These are phyloP conservation scores for Anisogramma anomala DNA, from an alignment of 2,329 filamentous ascomycete species.

Conservation along the genomic window DNA sequence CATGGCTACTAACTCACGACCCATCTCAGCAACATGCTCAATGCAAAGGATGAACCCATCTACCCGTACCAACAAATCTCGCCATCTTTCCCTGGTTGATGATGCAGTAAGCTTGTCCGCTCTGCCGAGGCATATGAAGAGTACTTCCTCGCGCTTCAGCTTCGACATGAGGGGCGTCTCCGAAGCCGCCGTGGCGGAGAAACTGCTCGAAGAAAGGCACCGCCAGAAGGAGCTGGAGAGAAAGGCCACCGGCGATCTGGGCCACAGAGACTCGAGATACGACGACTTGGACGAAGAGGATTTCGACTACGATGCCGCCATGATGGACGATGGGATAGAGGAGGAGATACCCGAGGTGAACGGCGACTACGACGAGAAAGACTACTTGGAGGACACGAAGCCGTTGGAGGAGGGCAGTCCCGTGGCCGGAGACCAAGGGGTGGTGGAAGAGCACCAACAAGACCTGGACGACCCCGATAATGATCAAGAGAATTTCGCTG, in stretches of 20 bases:
- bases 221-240: conserved; percentile 54
- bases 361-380: conserved; percentile 32
- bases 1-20: conserved; percentile 23
- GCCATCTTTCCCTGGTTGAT: conserved; percentile 41
- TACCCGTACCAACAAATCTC: conserved; percentile 32
- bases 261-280: conserved; percentile 38
- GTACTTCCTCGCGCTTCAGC: conserved; percentile 68
- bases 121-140: conserved; percentile 56
- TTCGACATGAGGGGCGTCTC: conserved; percentile 59
- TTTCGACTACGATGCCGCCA: conserved; percentile 52
- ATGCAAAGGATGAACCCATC: conserved; percentile 23
- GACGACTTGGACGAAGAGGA: conserved; percentile 52
- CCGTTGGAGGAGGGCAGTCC: conserved; percentile 12
- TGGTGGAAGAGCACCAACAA: conserved; percentile 17
- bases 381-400: conserved; percentile 26
- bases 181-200: conserved; percentile 50
- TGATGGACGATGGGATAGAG: conserved; percentile 54
- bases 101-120: conserved; percentile 34
- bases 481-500: conserved; percentile 50
- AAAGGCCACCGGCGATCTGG: conserved; percentile 29
- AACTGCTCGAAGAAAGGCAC: conserved; percentile 61
- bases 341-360: conserved; percentile 54
- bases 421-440: conserved; percentile 9
- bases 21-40: not conserved
- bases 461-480: conserved; percentile 36